Conservation (phyloP, 2,329 filamentous ascomycete genomes). For the Xylaria sp. region DNA sequence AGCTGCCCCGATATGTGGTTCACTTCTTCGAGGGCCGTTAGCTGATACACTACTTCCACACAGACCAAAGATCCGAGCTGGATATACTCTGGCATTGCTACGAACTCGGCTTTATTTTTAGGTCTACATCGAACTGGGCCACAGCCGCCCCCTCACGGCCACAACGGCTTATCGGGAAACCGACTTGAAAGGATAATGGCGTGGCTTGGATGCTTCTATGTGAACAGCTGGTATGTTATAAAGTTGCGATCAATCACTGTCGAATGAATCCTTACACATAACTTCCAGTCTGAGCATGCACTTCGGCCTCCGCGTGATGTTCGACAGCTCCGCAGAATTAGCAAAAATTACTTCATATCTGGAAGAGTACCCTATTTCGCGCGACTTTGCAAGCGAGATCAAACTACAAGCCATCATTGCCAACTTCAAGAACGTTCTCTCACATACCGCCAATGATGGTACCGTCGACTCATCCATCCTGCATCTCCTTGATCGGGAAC, state of each 20-base stretch:
- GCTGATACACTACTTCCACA: slow-evolving; percentile 6
- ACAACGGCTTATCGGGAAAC: slow-evolving; percentile 38
- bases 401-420: slow-evolving; percentile 44
- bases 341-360: slow-evolving; percentile 42
- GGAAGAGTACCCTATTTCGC: slow-evolving; percentile 41
- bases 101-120: slow-evolving; percentile 48
- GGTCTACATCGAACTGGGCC: slow-evolving; percentile 44
- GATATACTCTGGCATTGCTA: slow-evolving; percentile 49
- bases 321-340: slow-evolving; percentile 46
- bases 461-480: slow-evolving; percentile 46
- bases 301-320: slow-evolving; percentile 45
- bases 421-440: slow-evolving; percentile 46
- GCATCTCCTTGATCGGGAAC: slow-evolving; percentile 47
- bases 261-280: slow-evolving; percentile 1
- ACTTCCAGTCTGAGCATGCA: slow-evolving; percentile 47
- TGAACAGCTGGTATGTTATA: slow-evolving; percentile 46
- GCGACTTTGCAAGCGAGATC: slow-evolving; percentile 45
- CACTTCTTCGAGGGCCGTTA: neutral
- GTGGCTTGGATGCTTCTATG: slow-evolving; percentile 50
- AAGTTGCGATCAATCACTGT: neutral
- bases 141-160: slow-evolving; percentile 37
- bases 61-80: slow-evolving; percentile 48
- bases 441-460: slow-evolving; percentile 44
- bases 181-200: slow-evolving; percentile 44
- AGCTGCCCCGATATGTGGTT: neutral